Conservation (phyloP, 2,329 filamentous ascomycete species). For the Aureobasidium uvarum region DNA sequence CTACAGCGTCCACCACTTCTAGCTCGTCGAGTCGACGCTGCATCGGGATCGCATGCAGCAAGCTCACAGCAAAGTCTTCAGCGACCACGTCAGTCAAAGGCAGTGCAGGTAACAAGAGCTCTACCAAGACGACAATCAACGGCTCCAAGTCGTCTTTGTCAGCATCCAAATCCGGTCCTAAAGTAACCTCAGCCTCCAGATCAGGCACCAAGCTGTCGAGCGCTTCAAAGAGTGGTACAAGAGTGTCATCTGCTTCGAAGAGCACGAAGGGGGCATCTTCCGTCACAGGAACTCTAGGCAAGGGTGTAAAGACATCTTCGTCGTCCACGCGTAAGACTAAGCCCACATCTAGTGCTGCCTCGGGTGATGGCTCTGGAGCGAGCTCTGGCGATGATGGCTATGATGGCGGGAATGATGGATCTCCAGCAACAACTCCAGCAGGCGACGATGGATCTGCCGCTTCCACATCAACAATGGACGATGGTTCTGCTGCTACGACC, state of each 20-base stretch:
- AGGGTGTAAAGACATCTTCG: not conserved
- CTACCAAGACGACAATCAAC: not conserved
- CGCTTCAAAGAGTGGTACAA: too few species aligned
- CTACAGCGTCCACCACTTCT: not conserved
- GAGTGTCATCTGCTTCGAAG: not conserved
- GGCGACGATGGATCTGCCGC: conserved; percentile 8
- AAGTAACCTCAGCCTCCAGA: not conserved
- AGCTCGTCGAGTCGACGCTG: not conserved
- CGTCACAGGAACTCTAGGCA: not conserved
- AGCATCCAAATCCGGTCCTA: not conserved
- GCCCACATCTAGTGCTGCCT: not conserved
- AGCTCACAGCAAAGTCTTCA: not conserved
- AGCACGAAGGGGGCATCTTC: not conserved
- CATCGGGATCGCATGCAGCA: not conserved
- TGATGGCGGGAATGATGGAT: not conserved
- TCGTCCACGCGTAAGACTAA: not conserved
- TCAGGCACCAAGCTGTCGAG: not conserved
- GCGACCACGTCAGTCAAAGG: not conserved
- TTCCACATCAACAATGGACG: not conserved
- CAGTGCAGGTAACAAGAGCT: not conserved
- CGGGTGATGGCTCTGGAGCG: not conserved
- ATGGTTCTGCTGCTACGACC: not conserved
- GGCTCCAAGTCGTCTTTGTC: not conserved
- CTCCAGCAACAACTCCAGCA: not conserved
- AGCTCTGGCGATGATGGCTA: not conserved